Conservation (phyloP, 305 asterid species). For the Fraxinus albicans region DNA sequence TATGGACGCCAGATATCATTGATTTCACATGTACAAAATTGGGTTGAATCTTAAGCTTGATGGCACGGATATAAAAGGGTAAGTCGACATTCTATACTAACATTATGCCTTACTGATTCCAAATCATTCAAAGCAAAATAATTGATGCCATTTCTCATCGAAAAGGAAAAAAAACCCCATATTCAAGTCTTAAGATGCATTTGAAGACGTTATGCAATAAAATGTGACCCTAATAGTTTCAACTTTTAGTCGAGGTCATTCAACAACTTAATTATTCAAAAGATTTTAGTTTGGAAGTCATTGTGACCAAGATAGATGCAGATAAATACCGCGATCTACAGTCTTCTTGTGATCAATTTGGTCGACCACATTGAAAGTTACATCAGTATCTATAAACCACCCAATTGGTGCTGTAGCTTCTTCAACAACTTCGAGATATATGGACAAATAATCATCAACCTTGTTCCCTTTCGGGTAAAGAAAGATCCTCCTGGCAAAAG, state of each 20-base stretch:
- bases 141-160: not conserved
- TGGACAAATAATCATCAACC: conserved; percentile 30
- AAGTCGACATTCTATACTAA: not conserved
- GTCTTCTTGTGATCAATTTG: not conserved
- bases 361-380: not conserved
- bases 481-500: conserved; percentile 47
- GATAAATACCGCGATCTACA: not conserved
- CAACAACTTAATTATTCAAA: not conserved
- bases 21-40: not conserved
- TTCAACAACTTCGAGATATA: conserved; percentile 47
- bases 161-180: not conserved
- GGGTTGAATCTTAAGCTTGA: not conserved
- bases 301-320: not conserved
- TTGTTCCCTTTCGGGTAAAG: conserved; percentile 43
- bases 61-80: not conserved
- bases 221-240: not conserved
- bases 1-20: not conserved
- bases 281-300: not conserved
- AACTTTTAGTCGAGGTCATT: not conserved
- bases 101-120: not conserved
- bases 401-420: not conserved
- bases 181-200: not conserved
- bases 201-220: not conserved
- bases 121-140: not conserved
- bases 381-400: not conserved